Evolutionary conservation across 352 stramenopile genomes (phyloP).

Genomic region (Achlya hypogyna): DNA sequence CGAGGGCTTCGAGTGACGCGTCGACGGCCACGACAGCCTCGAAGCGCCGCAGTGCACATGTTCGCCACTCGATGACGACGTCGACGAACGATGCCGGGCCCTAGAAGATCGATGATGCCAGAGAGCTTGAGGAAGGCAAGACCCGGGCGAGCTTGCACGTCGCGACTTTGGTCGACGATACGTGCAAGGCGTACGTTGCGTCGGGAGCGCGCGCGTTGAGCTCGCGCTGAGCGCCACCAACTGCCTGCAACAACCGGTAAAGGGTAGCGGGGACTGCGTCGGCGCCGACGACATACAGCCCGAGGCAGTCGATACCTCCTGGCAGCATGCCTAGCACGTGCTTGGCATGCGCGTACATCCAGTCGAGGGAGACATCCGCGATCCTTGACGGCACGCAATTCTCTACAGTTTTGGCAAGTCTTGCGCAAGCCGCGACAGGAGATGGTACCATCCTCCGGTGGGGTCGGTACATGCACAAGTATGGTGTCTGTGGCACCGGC

Average conservation of each 20-base stretch:
- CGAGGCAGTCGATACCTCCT: constrained; percentile 13
- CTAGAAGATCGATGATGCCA: neutral
- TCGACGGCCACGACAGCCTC: neutral
- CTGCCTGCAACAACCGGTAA: too few relatives aligned
- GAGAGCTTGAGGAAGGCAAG: too few relatives aligned
- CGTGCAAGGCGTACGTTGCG: neutral
- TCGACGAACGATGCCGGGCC: neutral
- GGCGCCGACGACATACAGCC: constrained; percentile 3
- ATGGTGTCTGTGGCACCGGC: neutral
- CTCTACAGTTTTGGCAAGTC: neutral
- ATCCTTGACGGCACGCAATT: neutral
- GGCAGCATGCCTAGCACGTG: constrained; percentile 6
- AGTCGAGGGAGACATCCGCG: constrained; percentile 8
- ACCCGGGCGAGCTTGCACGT: too few relatives aligned
- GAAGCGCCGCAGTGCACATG: neutral
- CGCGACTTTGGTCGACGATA: too few relatives aligned
- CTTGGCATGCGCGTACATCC: constrained; percentile 12
- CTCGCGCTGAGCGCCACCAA: too few relatives aligned
- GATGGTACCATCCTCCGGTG: neutral
- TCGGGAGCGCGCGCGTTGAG: too few relatives aligned
- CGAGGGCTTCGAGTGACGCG: neutral
- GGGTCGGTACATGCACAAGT: neutral
- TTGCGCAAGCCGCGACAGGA: neutral
- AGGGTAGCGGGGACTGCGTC: neutral
- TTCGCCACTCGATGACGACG: neutral